phyloP scores from a whole-genome alignment of 345 rosid species.

The Euclidium syriacum region DNA sequence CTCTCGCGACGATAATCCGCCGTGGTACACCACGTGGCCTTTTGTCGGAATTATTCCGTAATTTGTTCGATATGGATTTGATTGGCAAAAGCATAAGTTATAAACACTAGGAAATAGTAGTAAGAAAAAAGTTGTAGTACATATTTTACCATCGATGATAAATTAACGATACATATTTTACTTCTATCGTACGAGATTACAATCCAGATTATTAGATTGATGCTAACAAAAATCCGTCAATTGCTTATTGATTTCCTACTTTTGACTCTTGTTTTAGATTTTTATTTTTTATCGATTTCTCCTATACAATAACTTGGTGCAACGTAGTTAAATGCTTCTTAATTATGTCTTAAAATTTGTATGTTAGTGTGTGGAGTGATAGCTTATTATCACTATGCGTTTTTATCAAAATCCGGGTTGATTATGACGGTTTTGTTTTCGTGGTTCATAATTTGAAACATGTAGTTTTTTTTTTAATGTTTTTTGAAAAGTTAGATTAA shows the following conservation, averaged over 20 bases:
- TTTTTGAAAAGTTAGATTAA: background rate
- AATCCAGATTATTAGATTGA: no score
- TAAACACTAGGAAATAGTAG: no score
- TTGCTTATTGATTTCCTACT: background rate
- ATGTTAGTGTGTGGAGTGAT: background rate
- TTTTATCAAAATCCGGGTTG: background rate
- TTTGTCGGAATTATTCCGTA: background rate
- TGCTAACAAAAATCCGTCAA: no score
- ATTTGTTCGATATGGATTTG: no score
- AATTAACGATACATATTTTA: no score
- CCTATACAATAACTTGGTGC: background rate
- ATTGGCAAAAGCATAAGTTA: no score
- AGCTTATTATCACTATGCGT: background rate
- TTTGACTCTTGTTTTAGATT: background rate
- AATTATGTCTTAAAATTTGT: background rate
- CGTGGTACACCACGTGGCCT: slow-evolving; percentile 12
- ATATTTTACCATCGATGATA: no score
- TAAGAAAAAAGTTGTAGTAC: no score
- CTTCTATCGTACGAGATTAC: no score
- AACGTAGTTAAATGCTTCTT: background rate
- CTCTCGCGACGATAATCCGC: slow-evolving; percentile 18
- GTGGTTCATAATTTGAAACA: slow-evolving; percentile 3
- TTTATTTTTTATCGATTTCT: background rate
- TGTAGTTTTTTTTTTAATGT: slow-evolving; percentile 2
- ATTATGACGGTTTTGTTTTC: background rate